Evolutionary conservation across 169 alveolate species (phyloP).

Genomic region (Eimeria tenella): DNA sequence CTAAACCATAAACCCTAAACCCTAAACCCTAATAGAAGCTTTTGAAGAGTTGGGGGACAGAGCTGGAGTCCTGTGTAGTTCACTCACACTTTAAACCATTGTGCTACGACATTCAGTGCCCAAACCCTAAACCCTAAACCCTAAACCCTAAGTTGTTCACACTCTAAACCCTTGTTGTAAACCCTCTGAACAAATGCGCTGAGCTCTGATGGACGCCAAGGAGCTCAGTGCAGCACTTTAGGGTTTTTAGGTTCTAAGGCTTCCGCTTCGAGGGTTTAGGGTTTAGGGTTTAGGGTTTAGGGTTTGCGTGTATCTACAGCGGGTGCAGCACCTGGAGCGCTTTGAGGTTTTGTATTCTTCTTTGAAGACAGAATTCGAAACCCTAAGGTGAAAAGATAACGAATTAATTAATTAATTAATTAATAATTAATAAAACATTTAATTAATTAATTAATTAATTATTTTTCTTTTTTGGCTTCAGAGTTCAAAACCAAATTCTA

Average conservation of each 20-base stretch:
- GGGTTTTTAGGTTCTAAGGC: neutral
- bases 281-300: neutral
- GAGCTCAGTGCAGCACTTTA: no score
- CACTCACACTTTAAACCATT: neutral
- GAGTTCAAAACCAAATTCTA: neutral
- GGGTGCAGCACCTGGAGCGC: slow-evolving; percentile 34
- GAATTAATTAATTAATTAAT: no score
- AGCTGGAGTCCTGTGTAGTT: no score
- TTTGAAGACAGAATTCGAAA: neutral
- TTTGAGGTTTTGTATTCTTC: neutral
- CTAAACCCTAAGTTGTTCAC: neutral
- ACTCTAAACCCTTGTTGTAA: neutral
- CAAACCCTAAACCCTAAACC: neutral
- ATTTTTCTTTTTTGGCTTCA: neutral
- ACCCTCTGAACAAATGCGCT: neutral
- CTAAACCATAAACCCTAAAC: neutral
- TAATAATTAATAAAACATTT: no score
- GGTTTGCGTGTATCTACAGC: neutral
- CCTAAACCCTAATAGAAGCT: neutral
- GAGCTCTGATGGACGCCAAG: no score
- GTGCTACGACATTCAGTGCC: neutral
- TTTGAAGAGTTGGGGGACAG: no score
- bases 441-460: no score
- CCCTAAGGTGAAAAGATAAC: neutral
- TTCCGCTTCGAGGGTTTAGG: neutral